Conservation (phyloP, 2,329 filamentous ascomycete species). For the Calonectria ilicicola region DNA sequence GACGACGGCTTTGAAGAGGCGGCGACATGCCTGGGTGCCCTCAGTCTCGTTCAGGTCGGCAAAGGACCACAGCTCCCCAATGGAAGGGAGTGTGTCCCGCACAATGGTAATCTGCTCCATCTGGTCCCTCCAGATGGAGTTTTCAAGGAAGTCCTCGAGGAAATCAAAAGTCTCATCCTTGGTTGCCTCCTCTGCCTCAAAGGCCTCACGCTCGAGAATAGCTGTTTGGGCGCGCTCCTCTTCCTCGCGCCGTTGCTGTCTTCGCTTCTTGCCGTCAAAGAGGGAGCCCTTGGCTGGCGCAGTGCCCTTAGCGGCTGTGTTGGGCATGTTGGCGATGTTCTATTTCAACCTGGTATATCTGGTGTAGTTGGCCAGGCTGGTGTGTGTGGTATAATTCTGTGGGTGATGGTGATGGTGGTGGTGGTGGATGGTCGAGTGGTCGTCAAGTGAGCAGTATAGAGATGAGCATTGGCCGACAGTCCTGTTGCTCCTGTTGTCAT, state of each 20-base stretch:
- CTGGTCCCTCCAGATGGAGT: slow-evolving; percentile 45
- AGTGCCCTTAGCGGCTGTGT: slow-evolving; percentile 31
- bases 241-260: slow-evolving; percentile 35
- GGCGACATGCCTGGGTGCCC: slow-evolving; percentile 51
- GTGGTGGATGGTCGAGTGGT: not conserved
- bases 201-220: slow-evolving; percentile 34
- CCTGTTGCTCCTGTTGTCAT: slow-evolving; percentile 11
- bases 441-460: not conserved
- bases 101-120: slow-evolving; percentile 49
- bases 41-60: slow-evolving; percentile 48
- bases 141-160: slow-evolving; percentile 46
- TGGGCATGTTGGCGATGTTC: slow-evolving; percentile 32
- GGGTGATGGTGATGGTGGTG: not conserved
- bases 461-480: not conserved
- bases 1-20: slow-evolving; percentile 53
- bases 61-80: slow-evolving; percentile 49
- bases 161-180: slow-evolving; percentile 47
- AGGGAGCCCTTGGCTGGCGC: slow-evolving; percentile 31
- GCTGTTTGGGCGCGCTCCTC: slow-evolving; percentile 28
- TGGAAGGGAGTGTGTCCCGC: slow-evolving; percentile 48
- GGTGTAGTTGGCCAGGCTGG: slow-evolving; percentile 29
- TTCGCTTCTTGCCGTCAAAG: slow-evolving; percentile 43
- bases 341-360: not conserved
- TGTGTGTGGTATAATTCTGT: slow-evolving; percentile 8
- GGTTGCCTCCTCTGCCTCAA: slow-evolving; percentile 45